These are phyloP conservation scores for Coleophoma eucalyptorum DNA, from an alignment of 2,329 filamentous ascomycete genomes.

Conservation along the genomic window DNA sequence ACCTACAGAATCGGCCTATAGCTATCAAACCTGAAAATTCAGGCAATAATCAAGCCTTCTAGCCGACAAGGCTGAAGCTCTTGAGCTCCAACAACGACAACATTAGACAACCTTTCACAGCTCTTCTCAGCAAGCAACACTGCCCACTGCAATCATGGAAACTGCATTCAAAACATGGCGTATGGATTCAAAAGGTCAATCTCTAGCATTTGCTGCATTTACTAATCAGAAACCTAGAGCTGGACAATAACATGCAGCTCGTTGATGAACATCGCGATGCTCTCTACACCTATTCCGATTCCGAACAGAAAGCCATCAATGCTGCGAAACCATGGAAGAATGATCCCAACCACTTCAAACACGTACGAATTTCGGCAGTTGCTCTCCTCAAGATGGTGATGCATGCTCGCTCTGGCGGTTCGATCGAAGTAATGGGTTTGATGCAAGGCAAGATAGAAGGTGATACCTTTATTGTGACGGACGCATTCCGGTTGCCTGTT, in stretches of 20 bases:
- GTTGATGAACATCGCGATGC: slow-evolving; percentile 86
- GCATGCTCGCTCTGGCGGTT: slow-evolving; percentile 93
- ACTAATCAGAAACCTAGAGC: slow-evolving; percentile 50
- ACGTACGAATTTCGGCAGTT: slow-evolving; percentile 88
- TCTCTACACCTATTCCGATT: slow-evolving; percentile 78
- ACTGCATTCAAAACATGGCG: slow-evolving; percentile 59
- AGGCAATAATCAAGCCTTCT: not conserved
- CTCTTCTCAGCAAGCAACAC: slow-evolving; percentile 5
- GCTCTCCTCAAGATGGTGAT: slow-evolving; percentile 98
- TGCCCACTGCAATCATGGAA: slow-evolving; percentile 40
- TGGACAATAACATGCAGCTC: slow-evolving; percentile 80
- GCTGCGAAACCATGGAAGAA: slow-evolving; percentile 69
- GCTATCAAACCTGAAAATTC: too few relatives aligned
- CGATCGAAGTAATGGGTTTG: slow-evolving; percentile 92
- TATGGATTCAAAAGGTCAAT: slow-evolving; percentile 29
- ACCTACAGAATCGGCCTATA: too few relatives aligned
- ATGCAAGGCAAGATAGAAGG: slow-evolving; percentile 94
- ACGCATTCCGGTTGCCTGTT: slow-evolving; percentile 89
- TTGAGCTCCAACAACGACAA: not conserved
- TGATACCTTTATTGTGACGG: slow-evolving; percentile 85
- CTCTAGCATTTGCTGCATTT: slow-evolving; percentile 9
- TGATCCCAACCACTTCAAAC: slow-evolving; percentile 85
- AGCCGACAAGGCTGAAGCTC: slow-evolving; percentile 2
- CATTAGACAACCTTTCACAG: not conserved
- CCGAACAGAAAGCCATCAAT: slow-evolving; percentile 63